Percentiles rank a stretch among this genome's conserved stretches.
Conservation (phyloP, 306 rosid genomes). For the Prinsepia uniflora region DNA sequence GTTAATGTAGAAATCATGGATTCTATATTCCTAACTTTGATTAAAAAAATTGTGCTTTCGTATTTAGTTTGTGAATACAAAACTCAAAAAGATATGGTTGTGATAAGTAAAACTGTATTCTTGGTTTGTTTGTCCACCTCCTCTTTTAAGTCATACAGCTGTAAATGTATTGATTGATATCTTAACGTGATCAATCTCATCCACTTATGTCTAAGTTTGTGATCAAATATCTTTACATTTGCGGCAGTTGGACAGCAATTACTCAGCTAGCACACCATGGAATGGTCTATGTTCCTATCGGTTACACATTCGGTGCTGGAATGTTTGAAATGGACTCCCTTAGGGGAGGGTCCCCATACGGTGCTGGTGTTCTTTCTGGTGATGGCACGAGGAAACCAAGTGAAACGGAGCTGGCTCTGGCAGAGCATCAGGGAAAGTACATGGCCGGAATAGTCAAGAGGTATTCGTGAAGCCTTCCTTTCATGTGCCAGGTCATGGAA, state of each 20-base stretch:
- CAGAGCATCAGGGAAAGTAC: slow-evolving; percentile 72
- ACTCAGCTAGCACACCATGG: slow-evolving; percentile 82
- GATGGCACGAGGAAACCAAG: slow-evolving; percentile 63
- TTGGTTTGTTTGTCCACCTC: not conserved
- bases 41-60: not conserved
- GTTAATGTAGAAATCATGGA: not conserved
- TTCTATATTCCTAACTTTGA: not conserved
- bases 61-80: not conserved
- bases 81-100: not conserved
- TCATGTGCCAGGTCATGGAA: slow-evolving; percentile 3
- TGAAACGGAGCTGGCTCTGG: slow-evolving; percentile 56
- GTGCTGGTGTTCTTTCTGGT: slow-evolving; percentile 67
- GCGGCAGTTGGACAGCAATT: slow-evolving; percentile 76
- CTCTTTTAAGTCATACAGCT: not conserved
- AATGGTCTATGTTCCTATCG: slow-evolving; percentile 77
- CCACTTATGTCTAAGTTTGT: not conserved
- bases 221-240: too few relatives aligned
- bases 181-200: not conserved
- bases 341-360: slow-evolving; percentile 79
- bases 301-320: slow-evolving; percentile 64
- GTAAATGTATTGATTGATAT: not conserved
- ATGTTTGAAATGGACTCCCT: slow-evolving; percentile 58
- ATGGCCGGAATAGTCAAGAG: slow-evolving; percentile 64
- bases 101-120: not conserved
- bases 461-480: slow-evolving; percentile 28